These are phyloP conservation scores for Grifola frondosa DNA, from an alignment of 1,284 basidiomycete species.

Conservation along the genomic window DNA sequence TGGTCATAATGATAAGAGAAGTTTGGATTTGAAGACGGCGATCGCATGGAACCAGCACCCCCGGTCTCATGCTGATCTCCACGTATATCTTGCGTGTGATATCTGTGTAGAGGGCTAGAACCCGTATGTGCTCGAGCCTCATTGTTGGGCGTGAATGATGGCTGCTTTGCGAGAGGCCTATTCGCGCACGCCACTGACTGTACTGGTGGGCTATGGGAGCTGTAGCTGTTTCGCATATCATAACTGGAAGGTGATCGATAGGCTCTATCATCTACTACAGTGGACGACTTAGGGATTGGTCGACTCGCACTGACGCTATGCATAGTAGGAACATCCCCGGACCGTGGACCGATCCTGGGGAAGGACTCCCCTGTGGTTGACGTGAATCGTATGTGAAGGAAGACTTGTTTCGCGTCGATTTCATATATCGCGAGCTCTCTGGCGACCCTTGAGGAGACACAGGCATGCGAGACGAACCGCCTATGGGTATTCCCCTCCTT, in stretches of 20 bases:
- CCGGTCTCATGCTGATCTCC: slow-evolving; percentile 15
- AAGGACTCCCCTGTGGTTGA: slow-evolving; percentile 14
- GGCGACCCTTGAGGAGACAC: slow-evolving; percentile 21
- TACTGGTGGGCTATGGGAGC: no score
- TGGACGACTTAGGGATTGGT: slow-evolving; percentile 14
- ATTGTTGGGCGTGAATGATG: slow-evolving; percentile 7
- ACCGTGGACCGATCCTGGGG: slow-evolving; percentile 5
- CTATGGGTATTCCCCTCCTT: slow-evolving; percentile 17
- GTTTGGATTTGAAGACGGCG: slow-evolving; percentile 19
- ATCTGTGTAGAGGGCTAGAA: no score
- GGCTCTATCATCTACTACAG: no score
- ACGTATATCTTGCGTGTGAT: background rate
- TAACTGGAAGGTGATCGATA: no score
- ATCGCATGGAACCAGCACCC: slow-evolving; percentile 20
- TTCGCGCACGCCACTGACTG: background rate
- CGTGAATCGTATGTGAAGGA: slow-evolving; percentile 19
- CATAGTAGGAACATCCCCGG: slow-evolving; percentile 9
- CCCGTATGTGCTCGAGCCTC: background rate
- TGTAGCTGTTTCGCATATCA: no score
- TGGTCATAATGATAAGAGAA: slow-evolving; percentile 1
- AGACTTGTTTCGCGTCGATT: slow-evolving; percentile 20
- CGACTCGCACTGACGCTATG: slow-evolving; percentile 13
- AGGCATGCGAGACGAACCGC: slow-evolving; percentile 13
- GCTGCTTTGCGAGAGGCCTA: background rate
- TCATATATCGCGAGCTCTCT: slow-evolving; percentile 20